phyloP scores from a whole-genome alignment of 2,329 filamentous ascomycete genomes.

The Septoria petroselini region DNA sequence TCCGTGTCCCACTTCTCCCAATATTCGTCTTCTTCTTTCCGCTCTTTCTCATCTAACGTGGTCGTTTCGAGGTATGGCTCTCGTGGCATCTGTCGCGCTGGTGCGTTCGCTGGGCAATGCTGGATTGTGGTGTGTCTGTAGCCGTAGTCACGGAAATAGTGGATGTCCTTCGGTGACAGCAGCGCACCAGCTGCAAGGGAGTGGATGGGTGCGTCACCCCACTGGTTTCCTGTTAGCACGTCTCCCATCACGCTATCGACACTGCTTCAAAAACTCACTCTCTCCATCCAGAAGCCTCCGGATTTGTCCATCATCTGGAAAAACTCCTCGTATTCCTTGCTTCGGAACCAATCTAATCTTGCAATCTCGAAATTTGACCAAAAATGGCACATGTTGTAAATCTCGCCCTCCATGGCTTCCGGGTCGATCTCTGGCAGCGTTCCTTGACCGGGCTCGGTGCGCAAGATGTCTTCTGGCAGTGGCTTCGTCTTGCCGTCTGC shows the following conservation, averaged over 20 bases:
- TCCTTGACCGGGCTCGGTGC: conserved; percentile 67
- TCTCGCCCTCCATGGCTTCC: conserved; percentile 93
- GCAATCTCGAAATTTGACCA: conserved; percentile 99
- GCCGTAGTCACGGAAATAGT: conserved; percentile 98
- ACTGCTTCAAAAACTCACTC: conserved; percentile 58
- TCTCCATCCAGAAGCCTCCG: conserved; percentile 98
- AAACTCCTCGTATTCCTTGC: conserved; percentile 95
- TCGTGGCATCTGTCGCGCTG: conserved; percentile 76
- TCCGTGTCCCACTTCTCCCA: conserved; percentile 84
- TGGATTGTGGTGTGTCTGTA: conserved; percentile 99
- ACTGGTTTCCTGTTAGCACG: conserved; percentile 58
- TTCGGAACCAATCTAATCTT: conserved; percentile 89
- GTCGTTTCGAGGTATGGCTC: conserved; percentile 62
- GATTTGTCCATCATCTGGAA: conserved; percentile 99
- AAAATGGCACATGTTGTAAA: conserved; percentile 99
- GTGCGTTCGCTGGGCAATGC: conserved; percentile 95
- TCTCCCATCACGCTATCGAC: conserved; percentile 23
- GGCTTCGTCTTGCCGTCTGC: conserved; percentile 64
- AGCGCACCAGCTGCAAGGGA: conserved; percentile 91
- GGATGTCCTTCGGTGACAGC: conserved; percentile 76
- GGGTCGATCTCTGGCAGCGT: conserved; percentile 78
- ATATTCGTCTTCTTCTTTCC: conserved; percentile 90
- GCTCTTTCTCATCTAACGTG: conserved; percentile 63
- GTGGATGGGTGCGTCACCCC: conserved; percentile 98
- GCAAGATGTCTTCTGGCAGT: conserved; percentile 76